These are phyloP conservation scores for Microbotryomycetes sp. DNA, from an alignment of 1,284 basidiomycete species.

Conservation along the genomic window DNA sequence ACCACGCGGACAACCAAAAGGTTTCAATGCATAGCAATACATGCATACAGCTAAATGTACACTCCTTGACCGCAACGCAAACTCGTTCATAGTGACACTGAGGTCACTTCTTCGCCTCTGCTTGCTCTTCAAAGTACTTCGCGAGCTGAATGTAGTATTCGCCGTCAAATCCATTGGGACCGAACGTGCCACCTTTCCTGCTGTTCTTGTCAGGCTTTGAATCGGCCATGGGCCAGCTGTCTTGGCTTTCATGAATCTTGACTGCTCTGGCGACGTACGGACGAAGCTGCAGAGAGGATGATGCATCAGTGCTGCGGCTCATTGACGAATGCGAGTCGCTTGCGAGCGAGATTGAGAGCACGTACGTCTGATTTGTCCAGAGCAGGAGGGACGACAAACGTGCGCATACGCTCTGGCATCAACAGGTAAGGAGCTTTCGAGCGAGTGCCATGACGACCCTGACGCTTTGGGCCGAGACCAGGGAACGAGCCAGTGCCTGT, in stretches of 20 bases:
- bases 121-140: conserved; percentile 9
- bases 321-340: background rate
- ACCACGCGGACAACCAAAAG: too few relatives aligned
- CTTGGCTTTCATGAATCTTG: conserved; percentile 23
- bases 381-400: conserved; percentile 35
- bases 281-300: conserved; percentile 31
- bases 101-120: background rate
- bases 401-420: conserved; percentile 36
- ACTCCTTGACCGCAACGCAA: too few relatives aligned
- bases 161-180: conserved; percentile 36
- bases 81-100: too few relatives aligned
- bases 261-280: conserved; percentile 34
- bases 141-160: conserved; percentile 38
- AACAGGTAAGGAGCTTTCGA: conserved; percentile 37
- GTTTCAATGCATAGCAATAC: too few relatives aligned
- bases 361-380: conserved; percentile 23
- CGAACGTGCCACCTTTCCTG: conserved; percentile 30
- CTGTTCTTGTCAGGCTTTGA: conserved; percentile 22
- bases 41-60: too few relatives aligned
- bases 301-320: too few relatives aligned
- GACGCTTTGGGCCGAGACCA: conserved; percentile 35
- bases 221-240: conserved; percentile 34
- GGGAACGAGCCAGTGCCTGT: conserved; percentile 36
- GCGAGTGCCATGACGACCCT: conserved; percentile 28
- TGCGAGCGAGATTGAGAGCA: conserved; percentile 1